A percentile compares a stretch with the other conserved stretches of the same genome.
Evolutionary conservation across 805 yeast genomes (phyloP).

Genomic region (Zygosaccharomyces gambellarensis): DNA sequence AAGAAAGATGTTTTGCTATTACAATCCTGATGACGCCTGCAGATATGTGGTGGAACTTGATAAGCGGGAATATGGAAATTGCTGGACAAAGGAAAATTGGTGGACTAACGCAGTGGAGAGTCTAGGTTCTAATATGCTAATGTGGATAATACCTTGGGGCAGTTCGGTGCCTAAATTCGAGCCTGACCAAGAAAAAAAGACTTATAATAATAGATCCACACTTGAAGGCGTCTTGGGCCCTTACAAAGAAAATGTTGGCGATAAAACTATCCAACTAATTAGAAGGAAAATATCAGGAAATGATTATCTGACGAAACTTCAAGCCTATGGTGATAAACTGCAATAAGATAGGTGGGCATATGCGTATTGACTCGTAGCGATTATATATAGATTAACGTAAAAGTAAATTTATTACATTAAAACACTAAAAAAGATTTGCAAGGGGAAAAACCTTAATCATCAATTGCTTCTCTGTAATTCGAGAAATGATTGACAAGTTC

Average conservation of each 20-base stretch:
- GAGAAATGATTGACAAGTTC: conserved; percentile 63
- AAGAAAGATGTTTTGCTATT: conserved; percentile 26
- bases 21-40: conserved; percentile 30
- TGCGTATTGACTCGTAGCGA: neutral
- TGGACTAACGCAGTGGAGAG: conserved; percentile 26
- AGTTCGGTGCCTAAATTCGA: conserved; percentile 8
- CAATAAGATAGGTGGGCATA: neutral
- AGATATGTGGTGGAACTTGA: conserved; percentile 43
- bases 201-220: conserved; percentile 21
- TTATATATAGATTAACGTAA: neutral
- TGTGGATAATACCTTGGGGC: conserved; percentile 33
- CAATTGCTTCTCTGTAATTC: conserved; percentile 13
- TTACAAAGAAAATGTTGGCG: conserved; percentile 9
- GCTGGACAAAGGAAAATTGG: conserved; percentile 23
- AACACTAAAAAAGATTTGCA: neutral
- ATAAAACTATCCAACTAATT: conserved; percentile 6
- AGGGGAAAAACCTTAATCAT: conserved; percentile 1
- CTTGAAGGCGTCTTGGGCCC: conserved; percentile 8
- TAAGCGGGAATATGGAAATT: conserved; percentile 19
- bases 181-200: conserved; percentile 7
- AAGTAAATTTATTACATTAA: neutral
- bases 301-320: conserved; percentile 12
- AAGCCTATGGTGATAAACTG: conserved; percentile 12
- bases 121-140: conserved; percentile 27
- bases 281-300: conserved; percentile 9